Evolutionary conservation across 2,329 filamentous ascomycete genomes (phyloP).

Genomic region (Fusarium sp.): DNA sequence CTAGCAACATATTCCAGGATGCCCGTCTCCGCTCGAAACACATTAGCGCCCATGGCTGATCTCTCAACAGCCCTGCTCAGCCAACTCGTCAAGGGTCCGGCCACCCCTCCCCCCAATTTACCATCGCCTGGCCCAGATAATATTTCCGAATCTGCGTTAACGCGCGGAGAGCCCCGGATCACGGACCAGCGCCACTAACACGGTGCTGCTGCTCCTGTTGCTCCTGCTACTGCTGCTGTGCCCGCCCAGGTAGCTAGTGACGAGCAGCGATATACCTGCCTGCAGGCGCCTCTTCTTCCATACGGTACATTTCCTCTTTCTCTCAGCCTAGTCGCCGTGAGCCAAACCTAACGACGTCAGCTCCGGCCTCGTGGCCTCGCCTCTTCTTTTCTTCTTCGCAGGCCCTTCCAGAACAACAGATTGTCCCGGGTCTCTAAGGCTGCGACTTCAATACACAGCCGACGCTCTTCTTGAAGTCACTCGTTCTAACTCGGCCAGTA

Average conservation of each 20-base stretch:
- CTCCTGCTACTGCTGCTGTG: constrained; percentile 42
- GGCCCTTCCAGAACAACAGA: constrained; percentile 34
- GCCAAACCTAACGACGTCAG: constrained; percentile 42
- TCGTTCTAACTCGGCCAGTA: constrained; percentile 24
- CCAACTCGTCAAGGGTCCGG: constrained; percentile 50
- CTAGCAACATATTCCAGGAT: constrained; percentile 44
- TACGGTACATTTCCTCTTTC: constrained; percentile 38
- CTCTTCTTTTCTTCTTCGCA: constrained; percentile 36
- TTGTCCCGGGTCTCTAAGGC: constrained; percentile 9
- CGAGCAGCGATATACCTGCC: constrained; percentile 47
- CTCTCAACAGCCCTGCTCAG: constrained; percentile 50
- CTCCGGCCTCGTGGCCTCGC: constrained; percentile 42
- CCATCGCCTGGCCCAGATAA: constrained; percentile 55
- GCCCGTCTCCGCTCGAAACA: constrained; percentile 53
- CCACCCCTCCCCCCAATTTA: constrained; percentile 49
- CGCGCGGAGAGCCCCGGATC: constrained; percentile 56
- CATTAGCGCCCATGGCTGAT: constrained; percentile 54
- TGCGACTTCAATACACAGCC: constrained; percentile 16
- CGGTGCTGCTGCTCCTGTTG: constrained; percentile 43
- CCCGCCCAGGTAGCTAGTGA: constrained; percentile 45
- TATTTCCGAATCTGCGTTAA: constrained; percentile 61
- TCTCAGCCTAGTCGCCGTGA: constrained; percentile 39
- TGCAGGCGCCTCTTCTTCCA: constrained; percentile 42
- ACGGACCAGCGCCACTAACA: constrained; percentile 49
- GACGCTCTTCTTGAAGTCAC: constrained; percentile 14